Evolutionary conservation across 805 yeast species (phyloP).

Genomic region (Metschnikowia rubicola): DNA sequence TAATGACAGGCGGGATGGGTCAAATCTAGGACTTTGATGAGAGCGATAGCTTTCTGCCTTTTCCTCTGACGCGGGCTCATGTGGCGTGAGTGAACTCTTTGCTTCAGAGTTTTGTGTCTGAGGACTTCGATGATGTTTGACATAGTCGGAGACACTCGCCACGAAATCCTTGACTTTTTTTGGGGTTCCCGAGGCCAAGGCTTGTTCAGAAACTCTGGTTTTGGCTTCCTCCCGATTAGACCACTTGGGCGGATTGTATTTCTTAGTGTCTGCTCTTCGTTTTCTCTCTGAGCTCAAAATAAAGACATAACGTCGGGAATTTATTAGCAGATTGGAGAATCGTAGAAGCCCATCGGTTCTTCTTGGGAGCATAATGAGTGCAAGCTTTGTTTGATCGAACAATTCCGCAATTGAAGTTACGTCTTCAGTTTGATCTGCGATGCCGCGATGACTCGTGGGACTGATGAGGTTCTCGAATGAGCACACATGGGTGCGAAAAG

Average conservation of each 20-base stretch:
- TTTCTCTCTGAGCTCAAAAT: constrained; percentile 15
- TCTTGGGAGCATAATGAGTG: neutral
- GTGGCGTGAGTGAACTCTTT: neutral
- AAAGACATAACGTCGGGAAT: constrained; percentile 10
- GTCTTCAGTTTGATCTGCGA: no score
- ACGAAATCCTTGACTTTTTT: constrained; percentile 30
- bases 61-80: neutral
- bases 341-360: constrained; percentile 1
- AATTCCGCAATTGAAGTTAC: neutral
- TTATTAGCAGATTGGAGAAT: neutral
- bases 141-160: constrained; percentile 22
- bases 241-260: constrained; percentile 16
- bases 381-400: neutral
- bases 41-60: no score
- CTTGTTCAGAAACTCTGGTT: constrained; percentile 19
- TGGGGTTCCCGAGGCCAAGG: constrained; percentile 22
- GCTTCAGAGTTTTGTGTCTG: neutral
- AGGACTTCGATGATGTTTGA: neutral
- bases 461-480: no score
- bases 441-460: no score
- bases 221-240: constrained; percentile 24
- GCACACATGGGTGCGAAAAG: no score
- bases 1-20: constrained; percentile 13
- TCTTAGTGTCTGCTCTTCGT: constrained; percentile 6
- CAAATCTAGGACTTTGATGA: constrained; percentile 3